phyloP scores from a whole-genome alignment of 2,329 filamentous ascomycete species.

The Phyllosticta citribraziliensis region DNA sequence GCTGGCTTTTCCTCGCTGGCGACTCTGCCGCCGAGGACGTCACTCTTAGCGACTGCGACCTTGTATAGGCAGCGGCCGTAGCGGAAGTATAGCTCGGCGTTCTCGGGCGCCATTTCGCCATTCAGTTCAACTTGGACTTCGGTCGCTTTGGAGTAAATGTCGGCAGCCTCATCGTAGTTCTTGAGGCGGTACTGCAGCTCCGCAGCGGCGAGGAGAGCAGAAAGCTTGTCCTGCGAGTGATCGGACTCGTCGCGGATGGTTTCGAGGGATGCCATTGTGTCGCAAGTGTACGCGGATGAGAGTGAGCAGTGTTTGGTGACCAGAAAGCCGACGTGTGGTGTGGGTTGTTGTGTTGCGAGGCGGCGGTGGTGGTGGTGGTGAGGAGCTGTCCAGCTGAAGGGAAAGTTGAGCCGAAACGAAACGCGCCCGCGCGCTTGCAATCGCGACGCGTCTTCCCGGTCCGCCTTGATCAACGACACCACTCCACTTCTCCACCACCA shows the following conservation, averaged over 20 bases:
- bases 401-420: not conserved
- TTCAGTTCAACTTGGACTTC: constrained; percentile 80
- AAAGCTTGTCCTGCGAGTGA: constrained; percentile 53
- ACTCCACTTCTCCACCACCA: constrained; percentile 3
- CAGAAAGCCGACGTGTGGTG: not conserved
- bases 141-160: constrained; percentile 74
- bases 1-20: constrained; percentile 42
- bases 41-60: constrained; percentile 86
- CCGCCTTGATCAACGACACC: not conserved
- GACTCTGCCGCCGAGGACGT: constrained; percentile 80
- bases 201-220: constrained; percentile 70
- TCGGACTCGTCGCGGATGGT: constrained; percentile 22
- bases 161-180: constrained; percentile 75
- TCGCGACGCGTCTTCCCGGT: constrained; percentile 9
- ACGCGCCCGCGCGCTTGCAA: not conserved
- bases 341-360: not conserved
- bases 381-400: not conserved
- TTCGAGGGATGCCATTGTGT: constrained; percentile 1
- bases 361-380: not conserved
- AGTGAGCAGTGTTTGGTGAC: not conserved
- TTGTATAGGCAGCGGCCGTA: constrained; percentile 93
- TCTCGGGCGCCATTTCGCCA: constrained; percentile 81
- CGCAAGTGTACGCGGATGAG: not conserved
- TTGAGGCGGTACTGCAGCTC: constrained; percentile 80
- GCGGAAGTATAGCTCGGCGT: constrained; percentile 86